Evolutionary conservation across 2,329 filamentous ascomycete genomes (phyloP).

Genomic region (Fusarium camptoceras): DNA sequence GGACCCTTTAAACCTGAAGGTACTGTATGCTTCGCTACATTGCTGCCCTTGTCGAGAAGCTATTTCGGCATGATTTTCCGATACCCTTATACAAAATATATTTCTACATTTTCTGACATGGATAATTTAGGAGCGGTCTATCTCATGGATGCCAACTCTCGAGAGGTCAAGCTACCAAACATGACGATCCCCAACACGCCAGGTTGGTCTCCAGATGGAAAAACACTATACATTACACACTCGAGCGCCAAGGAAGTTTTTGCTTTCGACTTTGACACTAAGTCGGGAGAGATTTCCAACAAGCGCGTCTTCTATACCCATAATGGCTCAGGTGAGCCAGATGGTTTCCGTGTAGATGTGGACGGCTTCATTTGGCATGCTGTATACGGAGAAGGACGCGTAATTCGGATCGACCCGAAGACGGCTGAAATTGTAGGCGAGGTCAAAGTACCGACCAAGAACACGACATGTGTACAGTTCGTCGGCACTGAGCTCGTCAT

Average conservation of each 20-base stretch:
- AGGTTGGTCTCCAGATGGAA: constrained; percentile 79
- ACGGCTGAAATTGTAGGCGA: constrained; percentile 78
- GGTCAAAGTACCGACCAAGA: constrained; percentile 79
- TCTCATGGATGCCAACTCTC: constrained; percentile 72
- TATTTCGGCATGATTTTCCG: neutral
- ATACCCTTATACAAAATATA: neutral
- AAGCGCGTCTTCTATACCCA: constrained; percentile 80
- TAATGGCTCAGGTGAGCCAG: constrained; percentile 74
- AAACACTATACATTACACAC: constrained; percentile 86
- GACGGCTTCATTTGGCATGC: constrained; percentile 92
- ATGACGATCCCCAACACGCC: constrained; percentile 88
- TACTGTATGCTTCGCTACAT: constrained; percentile 46
- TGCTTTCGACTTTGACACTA: constrained; percentile 77
- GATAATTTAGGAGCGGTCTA: constrained; percentile 73
- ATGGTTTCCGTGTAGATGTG: constrained; percentile 86
- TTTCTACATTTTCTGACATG: constrained; percentile 8
- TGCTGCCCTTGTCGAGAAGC: neutral
- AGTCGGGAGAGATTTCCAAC: constrained; percentile 74
- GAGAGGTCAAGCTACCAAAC: constrained; percentile 69
- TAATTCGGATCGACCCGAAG: constrained; percentile 76
- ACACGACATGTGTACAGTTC: constrained; percentile 85
- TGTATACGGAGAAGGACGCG: constrained; percentile 81
- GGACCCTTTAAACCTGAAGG: constrained; percentile 71
- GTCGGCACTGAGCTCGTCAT: constrained; percentile 81
- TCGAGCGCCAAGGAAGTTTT: constrained; percentile 77